Conservation (phyloP, 2,329 filamentous ascomycete genomes). For the Fonsecaea monophora region DNA sequence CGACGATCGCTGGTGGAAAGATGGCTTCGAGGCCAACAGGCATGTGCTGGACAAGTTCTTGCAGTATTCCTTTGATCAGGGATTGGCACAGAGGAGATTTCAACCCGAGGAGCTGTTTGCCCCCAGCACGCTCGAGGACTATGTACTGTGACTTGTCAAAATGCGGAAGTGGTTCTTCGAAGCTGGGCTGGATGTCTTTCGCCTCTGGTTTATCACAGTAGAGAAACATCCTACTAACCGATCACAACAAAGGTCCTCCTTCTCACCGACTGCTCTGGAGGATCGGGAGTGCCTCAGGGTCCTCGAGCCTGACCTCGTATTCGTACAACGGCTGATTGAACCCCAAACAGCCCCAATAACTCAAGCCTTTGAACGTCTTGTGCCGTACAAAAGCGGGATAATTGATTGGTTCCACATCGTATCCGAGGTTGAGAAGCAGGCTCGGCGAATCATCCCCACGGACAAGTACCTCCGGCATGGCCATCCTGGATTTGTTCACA, state of each 20-base stretch:
- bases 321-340: neutral
- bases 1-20: constrained; percentile 33
- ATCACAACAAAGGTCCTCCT: neutral
- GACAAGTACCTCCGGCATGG: neutral
- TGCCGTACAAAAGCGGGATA: neutral
- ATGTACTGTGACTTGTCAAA: constrained; percentile 6
- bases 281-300: too few species aligned
- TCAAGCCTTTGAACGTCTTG: neutral
- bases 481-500: neutral
- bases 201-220: too few species aligned
- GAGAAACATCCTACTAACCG: too few species aligned
- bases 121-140: constrained; percentile 18
- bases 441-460: neutral
- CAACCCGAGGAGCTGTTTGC: constrained; percentile 30
- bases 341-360: neutral
- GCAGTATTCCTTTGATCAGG: constrained; percentile 33
- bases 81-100: constrained; percentile 31
- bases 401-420: too few species aligned
- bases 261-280: neutral
- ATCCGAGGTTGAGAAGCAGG: neutral
- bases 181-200: too few species aligned
- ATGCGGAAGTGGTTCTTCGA: neutral
- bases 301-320: too few species aligned
- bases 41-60: constrained; percentile 37
- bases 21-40: constrained; percentile 37